Percentiles rank a stretch among this genome's conserved stretches.
Evolutionary conservation across 345 rosid genomes (phyloP).

Genomic region (Nephelium lappaceum): DNA sequence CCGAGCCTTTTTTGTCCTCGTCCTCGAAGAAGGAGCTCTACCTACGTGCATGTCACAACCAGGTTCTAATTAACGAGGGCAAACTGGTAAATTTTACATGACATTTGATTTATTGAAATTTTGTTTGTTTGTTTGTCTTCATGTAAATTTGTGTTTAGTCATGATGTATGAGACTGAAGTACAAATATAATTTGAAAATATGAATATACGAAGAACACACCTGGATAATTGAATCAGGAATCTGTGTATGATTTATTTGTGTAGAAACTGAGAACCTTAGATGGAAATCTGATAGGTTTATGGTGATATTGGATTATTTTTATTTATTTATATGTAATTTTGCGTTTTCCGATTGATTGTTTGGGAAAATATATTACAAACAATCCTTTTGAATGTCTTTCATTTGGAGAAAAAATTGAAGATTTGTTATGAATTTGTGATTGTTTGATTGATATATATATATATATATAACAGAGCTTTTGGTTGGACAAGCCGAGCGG

Average conservation of each 20-base stretch:
- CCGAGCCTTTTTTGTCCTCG: conserved; percentile 1
- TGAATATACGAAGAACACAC: too few relatives aligned
- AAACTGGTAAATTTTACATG: conserved; percentile 43
- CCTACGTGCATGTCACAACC: conserved; percentile 36
- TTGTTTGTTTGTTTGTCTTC: too few relatives aligned
- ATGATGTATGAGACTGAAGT: too few relatives aligned
- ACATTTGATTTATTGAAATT: too few relatives aligned
- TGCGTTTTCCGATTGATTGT: too few relatives aligned
- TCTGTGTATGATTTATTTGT: not conserved
- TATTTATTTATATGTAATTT: too few relatives aligned
- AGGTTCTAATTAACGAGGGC: conserved; percentile 57
- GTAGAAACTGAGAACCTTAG: too few relatives aligned
- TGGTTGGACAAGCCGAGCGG: conserved; percentile 56
- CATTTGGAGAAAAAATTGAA: not conserved
- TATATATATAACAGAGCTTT: conserved; percentile 27
- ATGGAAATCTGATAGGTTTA: too few relatives aligned
- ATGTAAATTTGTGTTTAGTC: too few relatives aligned
- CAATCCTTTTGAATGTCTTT: not conserved
- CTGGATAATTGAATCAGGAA: not conserved
- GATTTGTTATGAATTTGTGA: not conserved
- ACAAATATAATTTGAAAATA: too few relatives aligned
- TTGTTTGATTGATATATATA: not conserved
- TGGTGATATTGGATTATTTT: too few relatives aligned
- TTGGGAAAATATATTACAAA: too few relatives aligned
- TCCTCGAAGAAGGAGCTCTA: conserved; percentile 53